Evolutionary conservation across 2,329 filamentous ascomycete species (phyloP), one percentile per base, ranked within the genome.

Genomic region (Xylaria hypoxylon): DNA sequence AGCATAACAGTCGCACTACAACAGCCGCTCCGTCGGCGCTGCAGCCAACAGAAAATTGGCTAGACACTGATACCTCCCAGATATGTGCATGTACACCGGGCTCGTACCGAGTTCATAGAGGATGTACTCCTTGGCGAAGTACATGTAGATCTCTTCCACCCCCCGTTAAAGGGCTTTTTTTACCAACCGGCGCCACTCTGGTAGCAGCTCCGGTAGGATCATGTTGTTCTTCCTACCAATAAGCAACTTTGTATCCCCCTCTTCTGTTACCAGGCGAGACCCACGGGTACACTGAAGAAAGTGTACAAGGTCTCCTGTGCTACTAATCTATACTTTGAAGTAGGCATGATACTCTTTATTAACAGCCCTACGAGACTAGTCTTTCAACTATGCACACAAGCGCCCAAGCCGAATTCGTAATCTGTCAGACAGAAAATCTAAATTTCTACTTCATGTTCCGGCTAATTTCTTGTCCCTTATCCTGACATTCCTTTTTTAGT

Each of bases 1-100:
- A 73, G 66, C 66, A 70, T 35, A 50, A 52, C 55, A 61, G 53
- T 65, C 44, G 22, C 58, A 48, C 45, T 63, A 64, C 55, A 69
- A 64, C 58, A 70, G 65, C 69, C 60, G 62, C 45, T 65, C 45
- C 56, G 51, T 64, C 42, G 42, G 50, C 3, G 17, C 62, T 65
- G 62, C 59, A 71, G 66, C 72, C 62, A 75, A 74, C 69, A 59
- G 52, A 4, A 13, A 50, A 56, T 59, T 17, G 38, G 48, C 17
- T 55, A 17, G 68, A 31, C 13, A 57, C 42, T 56, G 51, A 31
- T 65, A 47, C 17, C 31, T 50, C 33, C 33, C 19, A 44, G n/a
- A 56, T 59, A 26, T 28, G 17, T 35, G 33, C n/a, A 59, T 65
- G 59, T 62, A 63, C 35, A 47, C 40, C 35, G 33, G 53, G 44